Base-by-base conservation (phyloP, 805 yeast species). In the Millerozyma miso region DNA sequence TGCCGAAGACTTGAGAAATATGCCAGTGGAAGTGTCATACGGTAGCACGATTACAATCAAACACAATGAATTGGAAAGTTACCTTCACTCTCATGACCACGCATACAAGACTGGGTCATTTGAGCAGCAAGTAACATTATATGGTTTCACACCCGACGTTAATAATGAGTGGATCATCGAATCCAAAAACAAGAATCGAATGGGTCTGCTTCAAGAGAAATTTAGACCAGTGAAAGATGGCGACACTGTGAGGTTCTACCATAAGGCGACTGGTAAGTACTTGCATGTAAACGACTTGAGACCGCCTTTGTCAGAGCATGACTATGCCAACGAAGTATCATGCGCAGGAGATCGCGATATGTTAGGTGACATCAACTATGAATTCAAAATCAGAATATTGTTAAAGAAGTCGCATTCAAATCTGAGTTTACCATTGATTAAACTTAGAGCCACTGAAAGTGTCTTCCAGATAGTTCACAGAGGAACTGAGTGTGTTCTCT, bases 241-340 rank as follows among this genome's bases (percentile, higher is more conserved):
- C 15, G 80, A 75, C 43, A 58, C 69, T 12, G 65, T 91, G 16
- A 73, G 84, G 45, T 59, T 93, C n/a, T 79, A 77, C 67, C 98
- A 93, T 60, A 71, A 73, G 44, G 47, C 53, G 1, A 85, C 97
- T 0, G 77, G 82, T 13, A 79, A 80, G 48, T 78, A 85, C 37
- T 63, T 93, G 40, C 81, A 81, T 49, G 85, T 88, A 17, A 80
- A 74, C 49, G 85, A 86, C 47, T 54, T 76, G 39, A 79, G 90
- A 46, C 97, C 98, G 3, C 97, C 96, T 7, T 78, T 89, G 19
- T 78, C 91, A 7, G 96, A 88, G 57, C 93, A 88, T 55, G 98
- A 93, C 43, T 90, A 91, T 62, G 83, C 89, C 56, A 77, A 76
- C 49, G 96, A 89, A 62, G 95, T 89, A 1, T 76, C 87, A 19